Base-by-base conservation (phyloP, 441 rosid genomes). In the Gossypium lobatum region DNA sequence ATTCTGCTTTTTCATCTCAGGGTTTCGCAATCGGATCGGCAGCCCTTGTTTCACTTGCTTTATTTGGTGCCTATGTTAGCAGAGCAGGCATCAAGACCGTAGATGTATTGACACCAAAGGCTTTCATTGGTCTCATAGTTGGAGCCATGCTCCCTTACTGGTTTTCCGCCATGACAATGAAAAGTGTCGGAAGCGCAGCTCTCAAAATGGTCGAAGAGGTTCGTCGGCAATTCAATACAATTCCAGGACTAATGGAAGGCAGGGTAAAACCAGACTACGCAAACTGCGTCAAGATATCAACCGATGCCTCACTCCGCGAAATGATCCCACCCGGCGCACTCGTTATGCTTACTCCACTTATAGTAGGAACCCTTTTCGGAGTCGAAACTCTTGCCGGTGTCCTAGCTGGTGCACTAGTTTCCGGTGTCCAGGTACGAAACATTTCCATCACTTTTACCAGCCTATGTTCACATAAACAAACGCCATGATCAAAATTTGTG, bases 141-240 rank as follows among this genome's bases (percentile, higher is more conserved):
- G 94, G 92, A 31, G 92, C 94, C 66, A 89, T 88, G 91, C 92
- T 89, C 17, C 93, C 89, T 0, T 89, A 80, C 85, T 82, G 93
- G 91, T 89, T 89, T 80, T 89, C 93, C 0, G 86, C 93, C 74
- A 84, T 83, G 90, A 86, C 92, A 57, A 88, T 87, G 93, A 89
- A 89, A 88, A 87, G 93, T 70, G 91, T 89, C 13, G 93, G 93
- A 69, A 89, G 86, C 34, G 85, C 87, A 5, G 93, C 93, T 23
- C 88, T 89, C 55, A 86, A 89, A 78, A 89, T 89, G 93, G 94
- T 89, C 45, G 92, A 89, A 78, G 94, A 86, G 60, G 94, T 89
- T 45, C 81, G 94, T 64, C 83, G 92, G 52, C 94, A 89, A 66
- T 89, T 89, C 85, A 80, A 89, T 57, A 78, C 89, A 70, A 89